phyloP scores from a whole-genome alignment of 2,329 filamentous ascomycete genomes.

The Macrophomina pseudophaseolina region DNA sequence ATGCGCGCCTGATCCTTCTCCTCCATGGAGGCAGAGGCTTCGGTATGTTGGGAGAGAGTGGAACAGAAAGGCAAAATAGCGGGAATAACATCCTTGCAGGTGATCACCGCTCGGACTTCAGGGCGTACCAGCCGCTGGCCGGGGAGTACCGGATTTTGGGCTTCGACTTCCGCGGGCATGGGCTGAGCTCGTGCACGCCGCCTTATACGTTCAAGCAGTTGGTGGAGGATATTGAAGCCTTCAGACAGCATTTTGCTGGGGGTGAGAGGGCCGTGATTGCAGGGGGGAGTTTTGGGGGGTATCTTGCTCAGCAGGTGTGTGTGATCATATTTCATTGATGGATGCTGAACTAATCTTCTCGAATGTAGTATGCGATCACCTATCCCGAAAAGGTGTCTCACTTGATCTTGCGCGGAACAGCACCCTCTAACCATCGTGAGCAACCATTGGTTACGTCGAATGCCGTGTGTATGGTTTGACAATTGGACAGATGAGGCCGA shows the following conservation, averaged over 20 bases:
- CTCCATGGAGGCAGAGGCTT: slow-evolving; percentile 47
- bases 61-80: not conserved
- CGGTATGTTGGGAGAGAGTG: slow-evolving; percentile 31
- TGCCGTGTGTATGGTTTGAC: not conserved
- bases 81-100: slow-evolving; percentile 31
- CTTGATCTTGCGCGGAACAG: slow-evolving; percentile 46
- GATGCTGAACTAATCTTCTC: not conserved
- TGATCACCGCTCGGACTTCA: slow-evolving; percentile 43
- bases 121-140: slow-evolving; percentile 38
- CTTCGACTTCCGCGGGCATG: slow-evolving; percentile 47
- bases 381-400: slow-evolving; percentile 40
- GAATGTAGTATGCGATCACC: slow-evolving; percentile 43
- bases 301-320: slow-evolving; percentile 41
- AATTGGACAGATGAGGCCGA: slow-evolving; percentile 39
- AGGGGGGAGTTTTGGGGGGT: slow-evolving; percentile 50
- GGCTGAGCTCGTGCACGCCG: slow-evolving; percentile 41
- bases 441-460: slow-evolving; percentile 2
- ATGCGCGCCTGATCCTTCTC: slow-evolving; percentile 44
- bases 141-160: slow-evolving; percentile 41
- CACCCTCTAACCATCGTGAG: slow-evolving; percentile 46
- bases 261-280: slow-evolving; percentile 39
- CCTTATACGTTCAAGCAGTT: slow-evolving; percentile 38
- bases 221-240: slow-evolving; percentile 45
- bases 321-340: not conserved
- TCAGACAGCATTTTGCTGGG: slow-evolving; percentile 37